Conservation (phyloP, 306 rosid species). For the Vachellia pachyceras region DNA sequence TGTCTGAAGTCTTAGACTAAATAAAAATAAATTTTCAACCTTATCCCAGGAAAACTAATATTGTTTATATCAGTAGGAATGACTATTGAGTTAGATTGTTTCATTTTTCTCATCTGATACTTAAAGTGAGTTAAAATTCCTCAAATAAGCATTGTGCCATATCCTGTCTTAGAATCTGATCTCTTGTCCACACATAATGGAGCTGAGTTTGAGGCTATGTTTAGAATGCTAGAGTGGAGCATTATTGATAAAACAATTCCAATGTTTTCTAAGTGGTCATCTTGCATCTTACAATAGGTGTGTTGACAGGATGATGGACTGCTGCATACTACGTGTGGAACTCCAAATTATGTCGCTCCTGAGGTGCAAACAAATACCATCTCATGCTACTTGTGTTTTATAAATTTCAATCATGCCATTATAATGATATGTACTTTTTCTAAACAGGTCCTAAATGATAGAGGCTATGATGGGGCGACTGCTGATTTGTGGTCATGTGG, state of each 20-base stretch:
- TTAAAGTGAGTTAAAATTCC: background rate
- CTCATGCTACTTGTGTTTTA: slow-evolving; percentile 29
- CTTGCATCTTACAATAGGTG: slow-evolving; percentile 35
- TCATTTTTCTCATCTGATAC: background rate
- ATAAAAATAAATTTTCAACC: background rate
- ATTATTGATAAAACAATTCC: slow-evolving; percentile 13
- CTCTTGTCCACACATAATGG: background rate
- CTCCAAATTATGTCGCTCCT: slow-evolving; percentile 99
- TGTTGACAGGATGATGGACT: slow-evolving; percentile 86
- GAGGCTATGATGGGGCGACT: slow-evolving; percentile 95
- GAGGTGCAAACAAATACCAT: slow-evolving; percentile 61
- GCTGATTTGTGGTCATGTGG: slow-evolving; percentile 99
- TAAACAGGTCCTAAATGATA: slow-evolving; percentile 82
- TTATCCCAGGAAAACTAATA: background rate
- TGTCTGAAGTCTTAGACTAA: background rate
- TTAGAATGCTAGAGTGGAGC: background rate
- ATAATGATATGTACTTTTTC: slow-evolving; percentile 36
- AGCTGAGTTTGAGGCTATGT: background rate
- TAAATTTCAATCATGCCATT: slow-evolving; percentile 27
- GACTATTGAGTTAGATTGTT: background rate
- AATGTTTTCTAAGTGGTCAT: slow-evolving; percentile 8
- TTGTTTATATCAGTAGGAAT: background rate
- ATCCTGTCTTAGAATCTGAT: background rate
- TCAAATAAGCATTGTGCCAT: background rate
- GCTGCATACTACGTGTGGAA: slow-evolving; percentile 98